Evolutionary conservation across 2,329 filamentous ascomycete species (phyloP).

Genomic region (Xylariomycetidae sp.): DNA sequence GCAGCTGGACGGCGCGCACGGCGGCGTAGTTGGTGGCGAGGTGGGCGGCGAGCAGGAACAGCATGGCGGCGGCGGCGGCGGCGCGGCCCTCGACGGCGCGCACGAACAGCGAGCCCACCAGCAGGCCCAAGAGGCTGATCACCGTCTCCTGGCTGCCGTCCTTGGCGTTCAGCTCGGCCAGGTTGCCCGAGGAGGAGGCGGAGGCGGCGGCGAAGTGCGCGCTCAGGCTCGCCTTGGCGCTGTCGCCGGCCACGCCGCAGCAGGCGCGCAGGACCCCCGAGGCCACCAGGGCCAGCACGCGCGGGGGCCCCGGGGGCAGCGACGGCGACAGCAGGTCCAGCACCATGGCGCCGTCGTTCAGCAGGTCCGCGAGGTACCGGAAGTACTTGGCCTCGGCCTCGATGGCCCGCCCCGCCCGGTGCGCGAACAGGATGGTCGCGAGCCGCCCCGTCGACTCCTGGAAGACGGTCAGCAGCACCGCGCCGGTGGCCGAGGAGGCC

Average conservation of each 20-base stretch:
- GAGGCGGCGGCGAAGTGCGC: conserved; percentile 85
- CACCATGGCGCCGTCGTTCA: conserved; percentile 82
- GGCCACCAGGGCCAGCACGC: conserved; percentile 42
- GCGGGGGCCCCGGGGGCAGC: conserved; percentile 47
- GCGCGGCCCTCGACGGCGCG: conserved; percentile 63
- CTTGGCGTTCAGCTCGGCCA: conserved; percentile 84
- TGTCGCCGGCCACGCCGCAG: conserved; percentile 85
- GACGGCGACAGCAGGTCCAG: conserved; percentile 78
- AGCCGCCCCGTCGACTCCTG: conserved; percentile 76
- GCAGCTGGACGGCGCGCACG: conserved; percentile 78
- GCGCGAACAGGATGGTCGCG: conserved; percentile 81
- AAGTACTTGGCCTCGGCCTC: conserved; percentile 90
- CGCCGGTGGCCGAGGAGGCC: conserved; percentile 69
- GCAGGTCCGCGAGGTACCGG: conserved; percentile 77
- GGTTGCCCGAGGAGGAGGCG: conserved; percentile 67
- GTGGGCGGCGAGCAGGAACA: conserved; percentile 68
- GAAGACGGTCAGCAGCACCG: conserved; percentile 74
- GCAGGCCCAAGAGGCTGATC: conserved; percentile 81
- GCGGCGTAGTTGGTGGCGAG: conserved; percentile 81
- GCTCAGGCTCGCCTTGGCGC: conserved; percentile 83
- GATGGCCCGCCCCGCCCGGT: conserved; percentile 72
- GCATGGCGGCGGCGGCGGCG: conserved; percentile 68
- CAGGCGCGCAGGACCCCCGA: conserved; percentile 52
- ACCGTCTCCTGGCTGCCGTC: conserved; percentile 95
- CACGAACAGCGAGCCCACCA: conserved; percentile 76